Base-by-base conservation (phyloP, 495 filamentous ascomycete genomes). In the Xylaria acuta region DNA sequence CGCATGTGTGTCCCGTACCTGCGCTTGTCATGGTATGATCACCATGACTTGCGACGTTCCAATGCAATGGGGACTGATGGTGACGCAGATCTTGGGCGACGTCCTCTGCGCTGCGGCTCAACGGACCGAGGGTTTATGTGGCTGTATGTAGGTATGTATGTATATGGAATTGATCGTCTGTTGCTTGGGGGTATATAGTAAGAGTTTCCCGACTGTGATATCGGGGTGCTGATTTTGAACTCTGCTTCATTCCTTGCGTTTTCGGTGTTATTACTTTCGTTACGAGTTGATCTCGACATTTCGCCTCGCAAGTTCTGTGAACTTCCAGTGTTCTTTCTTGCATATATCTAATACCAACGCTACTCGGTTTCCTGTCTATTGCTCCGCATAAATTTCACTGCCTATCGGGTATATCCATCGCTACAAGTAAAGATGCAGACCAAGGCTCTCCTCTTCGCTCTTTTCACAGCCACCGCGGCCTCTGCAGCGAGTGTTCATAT, bases 391-490 rank as follows among this genome's bases (percentile, higher is more conserved):
- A 45, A 14, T 45, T 45, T 5, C 16, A 18, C 41, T 45, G 4
- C 14, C 16, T 43, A 43, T 43, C 41, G 41, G 12, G 12, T 16
- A 51, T 54, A 30, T n/a, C 3, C 25, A 38, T 40, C 27, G 59
- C 11, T 25, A 49, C 36, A 22, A 20, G 64, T 27, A 49, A 77
- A 67, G 5, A 81, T 81, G 80, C 77, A 81, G 72, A 58, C 75
- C 71, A 76, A 79, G 47, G 74, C 72, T 14, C 53, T 81, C 51
- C 66, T 81, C 72, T 18, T 76, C 60, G 76, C 78, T 32, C 67
- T 80, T 20, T 71, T 80, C 67, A 74, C 78, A 32, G 78, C 75
- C 59, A 73, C 79, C 12, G 54, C 18, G 3, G 67, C 25, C 9
- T 70, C 67, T 18, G 58, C 25, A 8, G 67, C 58, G 8, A 47